Base-by-base conservation (phyloP, 2,329 filamentous ascomycete genomes). In the Penicillium sp. region DNA sequence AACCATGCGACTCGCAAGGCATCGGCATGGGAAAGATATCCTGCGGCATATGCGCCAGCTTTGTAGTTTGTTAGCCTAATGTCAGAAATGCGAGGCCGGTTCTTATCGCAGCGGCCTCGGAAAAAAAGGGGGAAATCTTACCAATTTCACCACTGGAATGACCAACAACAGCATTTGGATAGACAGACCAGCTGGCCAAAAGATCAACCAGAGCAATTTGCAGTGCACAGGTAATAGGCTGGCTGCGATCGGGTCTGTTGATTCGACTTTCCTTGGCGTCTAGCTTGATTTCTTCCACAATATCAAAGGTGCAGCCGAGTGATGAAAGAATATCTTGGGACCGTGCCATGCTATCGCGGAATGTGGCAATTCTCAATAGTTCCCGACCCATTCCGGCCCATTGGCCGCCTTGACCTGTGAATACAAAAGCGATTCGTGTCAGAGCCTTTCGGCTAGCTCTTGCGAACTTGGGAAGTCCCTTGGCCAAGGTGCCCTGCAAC, bases 391-490 rank as follows among this genome's bases (percentile, higher is more conserved):
- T 79, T 3, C 69, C 67, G 0, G 57, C 47, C 72, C 74, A 78
- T 43, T 78, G 76, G 2, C 74, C 75, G 27, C 77, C 76, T 43
- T 79, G 77, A 1, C 77, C 76, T 0, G 75, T 75, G 56, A 78
- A 78, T 0, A 78, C 56, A 46, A 69, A 69, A 1, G 55, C 66
- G 27, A 66, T 16, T 10, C 43, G 52, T 5, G 55, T 58, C 8
- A 56, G 47, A 4, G 54, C 54, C 27, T 58, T 56, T n/a, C 61
- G 58, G 43, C 42, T 56, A 13, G 58, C 55, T 7, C 58, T 61
- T 2, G 49, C 4, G n/a, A 59, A 59, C 7, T 58, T 60, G 16
- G 51, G 42, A 0, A 61, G 48, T 11, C 59, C 55, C 27, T 53
- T 58, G 1, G 52, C 45, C 27, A 53, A 46, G n/a, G 14, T 46